Evolutionary conservation across 225 moss, liverwort and hornwort genomes (phyloP), one percentile per base, ranked within the genome.

Genomic region (Ulota crispa): DNA sequence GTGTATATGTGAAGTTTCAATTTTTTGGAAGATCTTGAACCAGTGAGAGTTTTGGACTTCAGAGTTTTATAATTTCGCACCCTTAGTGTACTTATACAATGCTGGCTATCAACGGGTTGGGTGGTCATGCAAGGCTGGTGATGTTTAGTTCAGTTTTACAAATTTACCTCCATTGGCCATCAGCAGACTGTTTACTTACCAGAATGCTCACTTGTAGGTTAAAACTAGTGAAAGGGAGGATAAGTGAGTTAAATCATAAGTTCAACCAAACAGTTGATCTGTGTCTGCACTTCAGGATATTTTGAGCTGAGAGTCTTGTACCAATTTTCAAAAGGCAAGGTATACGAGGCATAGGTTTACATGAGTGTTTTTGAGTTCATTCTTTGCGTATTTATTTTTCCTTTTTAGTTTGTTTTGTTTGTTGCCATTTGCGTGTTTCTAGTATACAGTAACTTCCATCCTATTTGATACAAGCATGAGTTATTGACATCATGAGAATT

Each of bases 21-120:
- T 66, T 81, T 68, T 73, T 73, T 87, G 77, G 80, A 81, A 81
- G 66, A 80, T 61, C 76, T 80, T 76, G 83, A 83, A 86, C 83
- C 83, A 76, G 80, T 76, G 59, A 86, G 76, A 83, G 83, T 77
- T 77, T 87, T 84, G 80, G 77, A 61, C 83, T 73, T 83, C 76
- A 76, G 76, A 80, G 32, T 21, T 61, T 77, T 67, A 72, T 66
- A 68, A 65, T 26, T 54, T 73, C 72, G 73, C 54, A 59, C 73
- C 43, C 61, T 41, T 45, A 82, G 73, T 69, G 78, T 73, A 62
- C 78, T 55, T 69, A 23, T 74, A 81, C 23, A 39, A 34, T 54
- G 69, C 75, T 76, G 76, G 39, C 60, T 47, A 72, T 83, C 59
- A 52, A 80, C 66, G 71, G 47, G 80, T 60, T 42, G 13, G 83